Evolutionary conservation across 768 basidiomycete species (phyloP).

Genomic region (Mycena alexandri): DNA sequence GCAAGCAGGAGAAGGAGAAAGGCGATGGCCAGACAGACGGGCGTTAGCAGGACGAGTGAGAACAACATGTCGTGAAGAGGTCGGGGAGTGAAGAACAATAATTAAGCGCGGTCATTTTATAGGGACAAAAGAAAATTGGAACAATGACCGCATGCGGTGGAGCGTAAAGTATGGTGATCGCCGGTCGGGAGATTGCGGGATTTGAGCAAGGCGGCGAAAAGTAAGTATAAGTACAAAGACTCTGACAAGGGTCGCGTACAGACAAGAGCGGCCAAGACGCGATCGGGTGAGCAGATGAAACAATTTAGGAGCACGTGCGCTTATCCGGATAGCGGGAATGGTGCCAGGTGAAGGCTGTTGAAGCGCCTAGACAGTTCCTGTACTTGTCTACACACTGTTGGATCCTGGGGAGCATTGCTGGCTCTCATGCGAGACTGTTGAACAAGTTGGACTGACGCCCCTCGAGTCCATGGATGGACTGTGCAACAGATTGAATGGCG

Average conservation of each 20-base stretch:
- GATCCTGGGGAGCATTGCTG: no score
- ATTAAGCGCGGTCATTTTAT: constrained; percentile 22
- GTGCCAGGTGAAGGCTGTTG: background rate
- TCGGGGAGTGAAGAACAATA: constrained; percentile 3
- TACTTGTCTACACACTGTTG: no score
- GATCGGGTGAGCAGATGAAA: constrained; percentile 1
- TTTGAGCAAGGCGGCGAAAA: no score
- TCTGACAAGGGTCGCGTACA: background rate
- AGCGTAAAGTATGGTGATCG: constrained; percentile 12
- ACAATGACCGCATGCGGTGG: constrained; percentile 21
- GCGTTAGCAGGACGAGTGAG: constrained; percentile 46
- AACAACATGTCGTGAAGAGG: constrained; percentile 36
- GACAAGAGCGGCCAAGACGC: background rate
- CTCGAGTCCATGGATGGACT: no score
- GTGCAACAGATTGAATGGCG: no score
- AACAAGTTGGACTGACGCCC: no score
- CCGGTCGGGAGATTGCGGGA: constrained; percentile 2
- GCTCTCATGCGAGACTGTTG: no score
- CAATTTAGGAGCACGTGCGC: background rate
- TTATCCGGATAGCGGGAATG: background rate
- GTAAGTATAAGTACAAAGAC: background rate
- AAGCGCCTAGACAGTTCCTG: no score
- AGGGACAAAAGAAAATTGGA: background rate
- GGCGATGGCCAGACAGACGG: constrained; percentile 62
- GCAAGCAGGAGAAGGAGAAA: constrained; percentile 74